Evolutionary conservation across 2,329 filamentous ascomycete genomes (phyloP), one percentile per base, ranked within the genome.

Genomic region (Colletotrichum tamarilloi): DNA sequence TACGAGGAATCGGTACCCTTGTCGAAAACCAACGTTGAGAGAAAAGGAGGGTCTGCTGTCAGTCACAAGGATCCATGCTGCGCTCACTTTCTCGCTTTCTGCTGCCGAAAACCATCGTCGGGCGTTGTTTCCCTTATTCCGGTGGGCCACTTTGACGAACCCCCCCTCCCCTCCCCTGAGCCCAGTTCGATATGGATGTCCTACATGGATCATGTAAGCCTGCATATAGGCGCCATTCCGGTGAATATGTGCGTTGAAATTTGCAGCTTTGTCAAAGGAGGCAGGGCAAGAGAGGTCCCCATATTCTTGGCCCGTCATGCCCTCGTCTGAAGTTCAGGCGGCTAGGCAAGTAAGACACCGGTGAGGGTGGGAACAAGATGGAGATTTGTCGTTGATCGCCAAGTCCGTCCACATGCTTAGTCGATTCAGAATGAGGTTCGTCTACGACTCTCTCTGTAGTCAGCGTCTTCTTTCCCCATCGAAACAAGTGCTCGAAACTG

Each of bases 281-380:
- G 38, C 42, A 49, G 42, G 19, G 42, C 42, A 49, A 69, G 24
- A 42, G 63, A 38, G 11, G 19, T 46, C 58, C 28, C 57, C 55
- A 52, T 62, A 60, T 62, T 49, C 24, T 42, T 24, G 49, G 30
- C 67, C 26, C 60, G 28, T 62, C 16, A 16, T 35, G 24, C 32
- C 42, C 22, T 30, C 26, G 49, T 72, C 57, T 58, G 38, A 59
- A 59, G 26, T 62, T 68, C 65, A 72, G 65, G 65, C 65, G 58
- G 65, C 52, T 59, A 63, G 42, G 38, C 24, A 53, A 59, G 65
- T 62, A 68, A 63, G 22, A 55, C 12, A 26, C 22, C 53, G 65
- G 65, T 63, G 28, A 26, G 30, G 30, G 42, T 42, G 49, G 28
- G 24, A 30, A 26, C 38, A 58, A 59, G 57, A 63, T 53, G 64